A percentile compares a stretch with the other conserved stretches of the same genome.
Evolutionary conservation across 1,284 basidiomycete genomes (phyloP).

Genomic region (Irpex lacteus): DNA sequence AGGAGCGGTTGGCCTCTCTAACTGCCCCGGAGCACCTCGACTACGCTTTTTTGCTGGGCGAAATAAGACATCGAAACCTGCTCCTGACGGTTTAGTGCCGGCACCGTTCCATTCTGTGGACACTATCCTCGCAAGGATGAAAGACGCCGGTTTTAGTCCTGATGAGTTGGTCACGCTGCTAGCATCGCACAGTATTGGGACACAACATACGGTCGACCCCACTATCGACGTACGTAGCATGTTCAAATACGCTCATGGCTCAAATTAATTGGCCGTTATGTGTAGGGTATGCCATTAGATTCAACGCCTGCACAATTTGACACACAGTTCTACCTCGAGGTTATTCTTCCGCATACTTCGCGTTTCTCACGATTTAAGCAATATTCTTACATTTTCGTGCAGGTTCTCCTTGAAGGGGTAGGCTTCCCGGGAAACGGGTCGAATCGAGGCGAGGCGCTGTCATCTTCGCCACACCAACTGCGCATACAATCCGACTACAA

Average conservation of each 20-base stretch:
- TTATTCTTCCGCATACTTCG: slow-evolving; percentile 28
- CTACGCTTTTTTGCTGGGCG: slow-evolving; percentile 36
- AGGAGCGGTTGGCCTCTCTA: slow-evolving; percentile 36
- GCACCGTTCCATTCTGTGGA: slow-evolving; percentile 36
- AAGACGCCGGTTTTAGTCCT: slow-evolving; percentile 35
- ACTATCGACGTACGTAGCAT: slow-evolving; percentile 22
- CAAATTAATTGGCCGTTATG: background rate
- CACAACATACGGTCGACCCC: slow-evolving; percentile 30
- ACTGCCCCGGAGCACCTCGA: slow-evolving; percentile 35
- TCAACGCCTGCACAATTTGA: slow-evolving; percentile 29
- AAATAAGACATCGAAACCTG: slow-evolving; percentile 24
- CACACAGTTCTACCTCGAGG: background rate
- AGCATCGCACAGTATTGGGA: slow-evolving; percentile 32
- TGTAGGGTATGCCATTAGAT: slow-evolving; percentile 36
- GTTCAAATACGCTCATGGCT: background rate
- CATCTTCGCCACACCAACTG: slow-evolving; percentile 35
- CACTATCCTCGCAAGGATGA: slow-evolving; percentile 37
- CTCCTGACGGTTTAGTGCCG: slow-evolving; percentile 30
- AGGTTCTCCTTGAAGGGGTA: slow-evolving; percentile 28
- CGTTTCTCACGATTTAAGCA: slow-evolving; percentile 26
- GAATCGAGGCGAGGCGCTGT: slow-evolving; percentile 33
- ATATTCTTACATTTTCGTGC: background rate
- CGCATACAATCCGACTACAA: slow-evolving; percentile 37
- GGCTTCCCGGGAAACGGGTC: slow-evolving; percentile 30
- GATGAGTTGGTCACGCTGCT: slow-evolving; percentile 38